Evolutionary conservation across 2,329 filamentous ascomycete genomes (phyloP), one percentile per base, ranked within the genome.

Genomic region (Orbilia oligospora): DNA sequence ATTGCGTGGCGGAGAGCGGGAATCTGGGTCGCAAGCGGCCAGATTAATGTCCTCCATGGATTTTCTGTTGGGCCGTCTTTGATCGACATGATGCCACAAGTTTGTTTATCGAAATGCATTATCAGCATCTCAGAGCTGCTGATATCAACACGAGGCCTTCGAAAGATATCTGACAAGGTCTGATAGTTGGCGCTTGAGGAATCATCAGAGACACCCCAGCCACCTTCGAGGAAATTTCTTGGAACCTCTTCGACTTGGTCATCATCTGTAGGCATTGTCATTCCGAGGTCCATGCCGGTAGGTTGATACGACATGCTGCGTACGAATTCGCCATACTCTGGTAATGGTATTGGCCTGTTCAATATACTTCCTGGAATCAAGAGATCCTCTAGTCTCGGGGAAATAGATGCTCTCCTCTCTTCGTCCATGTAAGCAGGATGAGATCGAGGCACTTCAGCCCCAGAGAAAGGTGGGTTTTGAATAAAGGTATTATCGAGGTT

Each of bases 31-130:
- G 90, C 89, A 58, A 93, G 84, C 0, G 91, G 91, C 90, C 90
- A 91, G n/a, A 93, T 86, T 55, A 91, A 85, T 5, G 88, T 92
- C 30, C 90, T 87, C 91, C 91, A 93, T 1, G 91, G 91, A 82
- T 92, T 93, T 81, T 92, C 91, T 0, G 87, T 88, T 5, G 87
- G 87, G 0, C 90, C 91, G 83, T 92, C 90, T 82, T 92, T 92
- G 65, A 92, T 87, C 0, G 91, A 92, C 20, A 92, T 85, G 61
- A 93, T 91, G 2, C 90, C 90, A 82, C 91, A 92, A 0, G 91
- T 92, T 71, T 90, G 85, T 80, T 86, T 87, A 81, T 91, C 89
- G 81, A 91, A 92, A 27, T 89, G 87, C 64, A 89, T 83, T 64
- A 89, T 87, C 22, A 92, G 84, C 85, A 89, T 88, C 80, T 92